phyloP scores from a whole-genome alignment of 441 rosid genomes.

The Euphorbia corollata region DNA sequence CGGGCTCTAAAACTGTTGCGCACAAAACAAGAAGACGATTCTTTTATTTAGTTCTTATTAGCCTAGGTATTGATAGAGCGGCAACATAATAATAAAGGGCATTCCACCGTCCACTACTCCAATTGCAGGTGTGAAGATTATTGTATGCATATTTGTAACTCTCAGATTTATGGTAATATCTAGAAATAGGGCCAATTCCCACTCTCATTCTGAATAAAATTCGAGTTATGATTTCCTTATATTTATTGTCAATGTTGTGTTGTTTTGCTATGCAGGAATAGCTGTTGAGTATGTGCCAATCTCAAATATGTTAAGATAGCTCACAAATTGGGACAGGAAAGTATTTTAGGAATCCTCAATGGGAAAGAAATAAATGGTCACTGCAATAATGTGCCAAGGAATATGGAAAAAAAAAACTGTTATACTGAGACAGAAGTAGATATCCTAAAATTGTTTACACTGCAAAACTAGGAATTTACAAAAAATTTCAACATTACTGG shows the following conservation, averaged over 20 bases:
- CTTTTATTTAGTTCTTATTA: not conserved
- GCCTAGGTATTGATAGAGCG: constrained; percentile 1
- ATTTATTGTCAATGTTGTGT: no score
- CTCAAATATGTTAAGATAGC: no score
- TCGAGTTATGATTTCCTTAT: not conserved
- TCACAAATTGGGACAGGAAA: no score
- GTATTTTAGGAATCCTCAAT: no score
- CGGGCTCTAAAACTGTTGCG: not conserved
- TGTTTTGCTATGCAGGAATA: no score
- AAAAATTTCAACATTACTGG: constrained; percentile 13
- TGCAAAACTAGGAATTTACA: constrained; percentile 15
- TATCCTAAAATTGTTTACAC: not conserved
- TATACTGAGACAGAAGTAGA: not conserved
- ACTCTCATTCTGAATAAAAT: not conserved
- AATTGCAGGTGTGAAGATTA: not conserved
- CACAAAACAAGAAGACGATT: not conserved
- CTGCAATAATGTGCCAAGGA: not conserved
- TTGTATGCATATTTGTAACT: no score
- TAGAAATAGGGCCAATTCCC: not conserved
- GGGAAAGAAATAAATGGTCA: no score
- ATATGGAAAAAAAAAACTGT: not conserved
- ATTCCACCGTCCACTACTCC: not conserved
- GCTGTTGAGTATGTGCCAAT: no score
- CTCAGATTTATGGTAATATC: no score
- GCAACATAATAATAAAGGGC: not conserved